Conservation (phyloP, 306 rosid genomes). For the Pueraria montana region DNA sequence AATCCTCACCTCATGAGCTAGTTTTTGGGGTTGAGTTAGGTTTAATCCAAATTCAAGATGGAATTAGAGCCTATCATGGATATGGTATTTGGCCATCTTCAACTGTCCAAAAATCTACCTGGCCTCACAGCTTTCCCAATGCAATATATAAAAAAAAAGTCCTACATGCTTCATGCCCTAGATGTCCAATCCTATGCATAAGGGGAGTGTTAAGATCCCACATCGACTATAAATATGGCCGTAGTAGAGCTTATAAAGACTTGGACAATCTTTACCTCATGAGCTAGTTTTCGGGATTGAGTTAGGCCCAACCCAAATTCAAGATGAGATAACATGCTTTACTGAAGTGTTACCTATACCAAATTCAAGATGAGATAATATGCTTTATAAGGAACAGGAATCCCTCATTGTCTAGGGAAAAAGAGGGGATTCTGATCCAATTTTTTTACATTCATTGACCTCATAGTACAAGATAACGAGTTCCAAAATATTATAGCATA, state of each 20-base stretch:
- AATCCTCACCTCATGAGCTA: background rate
- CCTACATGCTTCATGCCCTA: background rate
- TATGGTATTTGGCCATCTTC: background rate
- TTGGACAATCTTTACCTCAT: background rate
- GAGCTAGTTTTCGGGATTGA: background rate
- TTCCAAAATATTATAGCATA: slow-evolving; percentile 18
- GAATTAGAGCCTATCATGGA: background rate
- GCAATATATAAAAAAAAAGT: background rate
- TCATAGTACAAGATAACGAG: slow-evolving; percentile 9
- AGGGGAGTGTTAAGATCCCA: background rate
- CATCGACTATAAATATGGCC: background rate
- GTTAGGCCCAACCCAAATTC: background rate
- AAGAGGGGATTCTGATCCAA: slow-evolving; percentile 27
- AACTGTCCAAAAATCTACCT: background rate
- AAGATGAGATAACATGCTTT: background rate
- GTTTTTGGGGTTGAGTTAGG: background rate
- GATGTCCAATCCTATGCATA: background rate
- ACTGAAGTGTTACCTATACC: background rate
- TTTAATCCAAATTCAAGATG: background rate
- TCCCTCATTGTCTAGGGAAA: background rate
- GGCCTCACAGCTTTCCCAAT: background rate
- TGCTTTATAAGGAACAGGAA: background rate
- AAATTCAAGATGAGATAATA: background rate
- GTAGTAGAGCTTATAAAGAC: too few species aligned
- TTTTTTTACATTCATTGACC: background rate